Evolutionary conservation across 805 yeast species (phyloP).

Genomic region (Metschnikowia dekortorum): DNA sequence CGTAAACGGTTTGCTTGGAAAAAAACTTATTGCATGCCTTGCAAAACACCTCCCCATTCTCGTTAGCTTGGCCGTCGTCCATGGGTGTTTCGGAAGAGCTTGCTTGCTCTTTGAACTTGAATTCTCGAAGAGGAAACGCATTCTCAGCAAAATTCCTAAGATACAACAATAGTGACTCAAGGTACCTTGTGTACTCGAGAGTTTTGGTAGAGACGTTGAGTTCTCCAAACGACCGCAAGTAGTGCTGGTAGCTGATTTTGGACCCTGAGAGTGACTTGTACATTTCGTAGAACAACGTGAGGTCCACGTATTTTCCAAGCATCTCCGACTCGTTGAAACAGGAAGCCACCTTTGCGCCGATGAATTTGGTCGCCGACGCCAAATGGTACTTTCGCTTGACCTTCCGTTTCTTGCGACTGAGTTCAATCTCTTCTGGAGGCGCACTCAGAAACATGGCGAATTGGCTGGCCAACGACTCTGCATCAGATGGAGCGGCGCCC

Average conservation of each 20-base stretch:
- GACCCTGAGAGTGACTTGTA: slow-evolving; percentile 42
- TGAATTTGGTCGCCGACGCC: slow-evolving; percentile 46
- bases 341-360: slow-evolving; percentile 38
- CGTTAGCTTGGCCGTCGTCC: slow-evolving; percentile 15
- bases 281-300: slow-evolving; percentile 45
- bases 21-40: slow-evolving; percentile 59
- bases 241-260: slow-evolving; percentile 45
- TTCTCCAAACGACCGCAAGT: slow-evolving; percentile 42
- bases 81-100: not conserved
- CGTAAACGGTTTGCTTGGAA: slow-evolving; percentile 59
- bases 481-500: slow-evolving; percentile 13
- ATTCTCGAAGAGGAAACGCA: slow-evolving; percentile 20
- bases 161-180: slow-evolving; percentile 46
- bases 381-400: slow-evolving; percentile 37
- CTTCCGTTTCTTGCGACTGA: slow-evolving; percentile 12
- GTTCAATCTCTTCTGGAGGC: slow-evolving; percentile 21
- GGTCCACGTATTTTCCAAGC: slow-evolving; percentile 62
- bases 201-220: slow-evolving; percentile 21
- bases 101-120: not conserved
- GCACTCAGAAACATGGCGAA: slow-evolving; percentile 27
- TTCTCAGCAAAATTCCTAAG: slow-evolving; percentile 44
- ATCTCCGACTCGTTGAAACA: slow-evolving; percentile 58
- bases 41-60: slow-evolving; percentile 46
- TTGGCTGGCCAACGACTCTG: slow-evolving; percentile 11
- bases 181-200: slow-evolving; percentile 40